Evolutionary conservation across 345 rosid genomes (phyloP).

Genomic region (Chamaenerion angustifolium): DNA sequence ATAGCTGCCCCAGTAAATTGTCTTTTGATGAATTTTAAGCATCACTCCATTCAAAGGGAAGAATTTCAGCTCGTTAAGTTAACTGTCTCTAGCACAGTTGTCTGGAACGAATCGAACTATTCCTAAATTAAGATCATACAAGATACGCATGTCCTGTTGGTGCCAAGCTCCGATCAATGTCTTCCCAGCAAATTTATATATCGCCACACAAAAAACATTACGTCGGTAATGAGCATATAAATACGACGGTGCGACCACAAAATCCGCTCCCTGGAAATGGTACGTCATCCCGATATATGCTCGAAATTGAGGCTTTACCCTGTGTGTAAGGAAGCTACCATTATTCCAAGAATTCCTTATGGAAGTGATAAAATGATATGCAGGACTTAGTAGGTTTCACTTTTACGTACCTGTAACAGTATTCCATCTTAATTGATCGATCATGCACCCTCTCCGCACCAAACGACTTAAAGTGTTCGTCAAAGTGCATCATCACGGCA

Average conservation of each 20-base stretch:
- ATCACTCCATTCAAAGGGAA: no score
- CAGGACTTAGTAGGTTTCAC: no score
- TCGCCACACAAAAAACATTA: conserved; percentile 4
- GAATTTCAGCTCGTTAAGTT: no score
- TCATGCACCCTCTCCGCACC: conserved; percentile 1
- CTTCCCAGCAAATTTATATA: not conserved
- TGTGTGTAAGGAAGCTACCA: no score
- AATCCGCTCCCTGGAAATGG: conserved; percentile 9
- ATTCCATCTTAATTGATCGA: not conserved
- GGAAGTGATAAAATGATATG: no score
- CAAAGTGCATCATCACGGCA: not conserved
- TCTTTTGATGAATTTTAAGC: no score
- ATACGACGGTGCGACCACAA: not conserved
- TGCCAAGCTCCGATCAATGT: conserved; percentile 9
- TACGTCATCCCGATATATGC: conserved; percentile 7
- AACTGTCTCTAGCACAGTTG: conserved; percentile 3
- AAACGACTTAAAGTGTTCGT: not conserved
- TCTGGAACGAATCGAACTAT: not conserved
- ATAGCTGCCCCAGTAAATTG: no score
- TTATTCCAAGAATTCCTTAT: no score
- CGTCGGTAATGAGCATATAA: not conserved
- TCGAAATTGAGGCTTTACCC: conserved; percentile 1
- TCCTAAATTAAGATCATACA: not conserved
- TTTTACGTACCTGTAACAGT: conserved; percentile 8
- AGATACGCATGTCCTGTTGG: conserved; percentile 5